A percentile compares a stretch with the other conserved stretches of the same genome.
phyloP scores from a whole-genome alignment of 306 rosid species.

The Alnus rubra region DNA sequence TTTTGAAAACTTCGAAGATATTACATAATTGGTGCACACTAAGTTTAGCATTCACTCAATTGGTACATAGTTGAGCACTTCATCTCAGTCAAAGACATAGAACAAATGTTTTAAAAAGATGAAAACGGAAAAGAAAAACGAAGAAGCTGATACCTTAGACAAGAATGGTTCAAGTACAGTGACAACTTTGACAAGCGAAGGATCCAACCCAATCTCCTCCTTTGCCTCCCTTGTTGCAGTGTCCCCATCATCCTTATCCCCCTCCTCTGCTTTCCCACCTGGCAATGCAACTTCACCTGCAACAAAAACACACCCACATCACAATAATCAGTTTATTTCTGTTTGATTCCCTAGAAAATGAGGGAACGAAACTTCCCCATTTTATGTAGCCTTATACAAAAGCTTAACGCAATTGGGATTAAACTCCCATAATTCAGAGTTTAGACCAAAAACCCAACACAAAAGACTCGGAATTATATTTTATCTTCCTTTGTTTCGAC shows the following conservation, averaged over 20 bases:
- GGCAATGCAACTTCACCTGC: conserved; percentile 96
- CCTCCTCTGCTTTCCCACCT: conserved; percentile 92
- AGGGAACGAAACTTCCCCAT: neutral
- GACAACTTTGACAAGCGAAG: conserved; percentile 71
- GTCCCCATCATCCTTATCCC: conserved; percentile 83
- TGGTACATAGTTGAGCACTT: neutral
- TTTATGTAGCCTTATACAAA: neutral
- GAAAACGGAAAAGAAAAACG: neutral
- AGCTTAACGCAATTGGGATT: neutral
- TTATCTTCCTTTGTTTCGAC: neutral
- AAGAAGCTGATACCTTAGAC: conserved; percentile 63
- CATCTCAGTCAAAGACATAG: neutral
- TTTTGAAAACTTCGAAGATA: neutral
- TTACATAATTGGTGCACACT: neutral
- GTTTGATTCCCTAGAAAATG: neutral
- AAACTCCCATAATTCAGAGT: neutral
- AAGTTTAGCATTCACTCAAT: neutral
- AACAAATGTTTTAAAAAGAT: neutral
- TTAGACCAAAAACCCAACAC: neutral
- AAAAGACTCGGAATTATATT: neutral
- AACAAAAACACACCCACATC: conserved; percentile 12
- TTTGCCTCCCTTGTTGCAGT: conserved; percentile 90
- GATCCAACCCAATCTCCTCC: conserved; percentile 95
- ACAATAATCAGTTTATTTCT: conserved; percentile 6
- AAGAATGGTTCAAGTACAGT: conserved; percentile 88